Evolutionary conservation across 164 flowering plant genomes (phyloP).

Genomic region (Platanus orientalis): DNA sequence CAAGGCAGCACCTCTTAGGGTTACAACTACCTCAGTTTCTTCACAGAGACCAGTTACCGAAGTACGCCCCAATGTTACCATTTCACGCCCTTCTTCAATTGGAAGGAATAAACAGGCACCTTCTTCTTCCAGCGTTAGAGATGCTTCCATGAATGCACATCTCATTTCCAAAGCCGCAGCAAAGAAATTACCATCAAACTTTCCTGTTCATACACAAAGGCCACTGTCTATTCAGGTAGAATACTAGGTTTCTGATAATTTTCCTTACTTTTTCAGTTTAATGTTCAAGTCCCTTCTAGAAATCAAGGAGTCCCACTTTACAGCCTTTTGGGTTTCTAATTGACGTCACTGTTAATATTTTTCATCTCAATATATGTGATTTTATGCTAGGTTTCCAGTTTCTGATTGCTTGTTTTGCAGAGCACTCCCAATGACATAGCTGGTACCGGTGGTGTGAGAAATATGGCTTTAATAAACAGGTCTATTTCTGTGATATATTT

Average conservation of each 20-base stretch:
- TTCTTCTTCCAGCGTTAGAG: not conserved
- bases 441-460: not conserved
- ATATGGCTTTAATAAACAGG: not conserved
- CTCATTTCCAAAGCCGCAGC: constrained; percentile 1
- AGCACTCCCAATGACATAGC: not conserved
- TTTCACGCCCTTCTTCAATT: not conserved
- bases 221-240: not conserved
- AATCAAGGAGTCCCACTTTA: no score
- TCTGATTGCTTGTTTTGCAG: not conserved
- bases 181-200: not conserved
- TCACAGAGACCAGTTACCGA: not conserved
- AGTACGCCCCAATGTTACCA: not conserved
- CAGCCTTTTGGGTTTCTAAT: no score
- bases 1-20: not conserved
- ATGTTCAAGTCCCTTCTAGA: no score
- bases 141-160: not conserved
- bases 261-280: no score
- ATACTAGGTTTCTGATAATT: no score
- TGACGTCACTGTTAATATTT: no score
- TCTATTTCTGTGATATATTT: not conserved
- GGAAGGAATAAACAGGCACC: not conserved
- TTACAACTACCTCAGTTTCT: not conserved
- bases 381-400: not conserved
- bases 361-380: no score
- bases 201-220: not conserved